A percentile compares a stretch with the other conserved stretches of the same genome.
phyloP scores from a whole-genome alignment of 768 basidiomycete genomes.

The Suillus hirtellus region DNA sequence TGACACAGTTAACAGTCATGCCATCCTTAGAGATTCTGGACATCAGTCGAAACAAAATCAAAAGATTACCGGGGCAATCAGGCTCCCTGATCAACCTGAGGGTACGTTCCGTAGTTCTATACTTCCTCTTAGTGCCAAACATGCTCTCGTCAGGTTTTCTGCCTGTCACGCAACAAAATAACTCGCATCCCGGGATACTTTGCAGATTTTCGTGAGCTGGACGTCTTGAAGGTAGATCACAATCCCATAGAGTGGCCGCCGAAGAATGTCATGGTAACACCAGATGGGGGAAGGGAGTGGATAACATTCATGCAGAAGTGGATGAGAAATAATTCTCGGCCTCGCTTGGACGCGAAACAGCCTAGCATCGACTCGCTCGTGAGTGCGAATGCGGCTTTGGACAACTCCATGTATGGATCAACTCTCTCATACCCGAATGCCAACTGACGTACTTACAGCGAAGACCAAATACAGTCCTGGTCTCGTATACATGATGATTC shows the following conservation, averaged over 20 bases:
- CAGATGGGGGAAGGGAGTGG: slow-evolving; percentile 67
- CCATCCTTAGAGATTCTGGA: slow-evolving; percentile 92
- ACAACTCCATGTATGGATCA: slow-evolving; percentile 31
- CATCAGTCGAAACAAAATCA: slow-evolving; percentile 90
- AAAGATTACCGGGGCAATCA: slow-evolving; percentile 72
- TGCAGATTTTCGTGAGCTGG: slow-evolving; percentile 66
- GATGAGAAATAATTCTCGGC: slow-evolving; percentile 57
- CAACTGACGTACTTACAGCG: slow-evolving; percentile 26
- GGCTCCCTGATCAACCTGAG: slow-evolving; percentile 77
- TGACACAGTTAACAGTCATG: slow-evolving; percentile 72
- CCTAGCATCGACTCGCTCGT: slow-evolving; percentile 51
- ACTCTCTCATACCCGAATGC: slow-evolving; percentile 5
- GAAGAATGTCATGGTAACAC: slow-evolving; percentile 48
- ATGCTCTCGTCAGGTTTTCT: slow-evolving; percentile 65
- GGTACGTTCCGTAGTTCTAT: slow-evolving; percentile 40
- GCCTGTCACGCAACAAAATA: slow-evolving; percentile 83
- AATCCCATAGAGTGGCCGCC: slow-evolving; percentile 97
- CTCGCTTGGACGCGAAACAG: slow-evolving; percentile 33
- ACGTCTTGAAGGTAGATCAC: slow-evolving; percentile 81
- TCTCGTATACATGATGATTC: slow-evolving; percentile 39
- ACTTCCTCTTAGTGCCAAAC: slow-evolving; percentile 7
- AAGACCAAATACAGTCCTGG: slow-evolving; percentile 48
- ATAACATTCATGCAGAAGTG: slow-evolving; percentile 70
- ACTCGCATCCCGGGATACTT: slow-evolving; percentile 78
- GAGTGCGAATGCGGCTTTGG: slow-evolving; percentile 41